Conservation (phyloP, 441 rosid species). For the Populus hybrid region DNA sequence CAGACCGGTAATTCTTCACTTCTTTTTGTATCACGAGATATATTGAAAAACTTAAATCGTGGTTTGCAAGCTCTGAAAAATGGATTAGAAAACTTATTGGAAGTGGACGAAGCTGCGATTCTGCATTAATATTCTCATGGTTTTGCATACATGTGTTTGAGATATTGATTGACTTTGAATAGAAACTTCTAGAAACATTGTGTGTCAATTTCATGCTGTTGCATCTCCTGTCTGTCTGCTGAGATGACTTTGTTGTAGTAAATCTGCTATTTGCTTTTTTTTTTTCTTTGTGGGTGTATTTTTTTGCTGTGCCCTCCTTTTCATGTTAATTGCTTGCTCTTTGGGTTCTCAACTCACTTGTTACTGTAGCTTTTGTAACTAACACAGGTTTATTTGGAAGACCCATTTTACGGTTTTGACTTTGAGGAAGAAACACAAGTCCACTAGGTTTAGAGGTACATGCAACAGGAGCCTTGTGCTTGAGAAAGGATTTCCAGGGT, state of each 20-base stretch:
- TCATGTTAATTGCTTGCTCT: conserved; percentile 2
- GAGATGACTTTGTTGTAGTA: conserved; percentile 12
- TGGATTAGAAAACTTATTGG: conserved; percentile 25
- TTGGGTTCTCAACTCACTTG: conserved; percentile 18
- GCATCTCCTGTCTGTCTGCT: not conserved
- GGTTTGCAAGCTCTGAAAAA: conserved; percentile 47
- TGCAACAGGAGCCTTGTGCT: conserved; percentile 12
- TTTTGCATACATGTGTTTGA: not conserved
- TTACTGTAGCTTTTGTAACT: conserved; percentile 23
- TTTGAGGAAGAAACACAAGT: conserved; percentile 22
- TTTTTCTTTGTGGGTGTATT: no score
- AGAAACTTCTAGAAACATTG: not conserved
- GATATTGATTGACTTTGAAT: not conserved
- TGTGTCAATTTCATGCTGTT: not conserved
- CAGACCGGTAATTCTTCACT: conserved; percentile 60
- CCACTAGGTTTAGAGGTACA: conserved; percentile 15
- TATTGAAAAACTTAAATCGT: conserved; percentile 11
- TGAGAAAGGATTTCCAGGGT: conserved; percentile 19
- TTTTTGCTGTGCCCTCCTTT: no score
- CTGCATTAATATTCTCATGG: not conserved
- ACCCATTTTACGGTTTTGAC: conserved; percentile 19
- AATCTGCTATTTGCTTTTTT: not conserved
- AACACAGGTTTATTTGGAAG: conserved; percentile 19
- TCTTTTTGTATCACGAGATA: conserved; percentile 6
- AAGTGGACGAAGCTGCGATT: no score